Evolutionary conservation across 352 stramenopile species (phyloP).

Genomic region (Globisporangium okanoganense): DNA sequence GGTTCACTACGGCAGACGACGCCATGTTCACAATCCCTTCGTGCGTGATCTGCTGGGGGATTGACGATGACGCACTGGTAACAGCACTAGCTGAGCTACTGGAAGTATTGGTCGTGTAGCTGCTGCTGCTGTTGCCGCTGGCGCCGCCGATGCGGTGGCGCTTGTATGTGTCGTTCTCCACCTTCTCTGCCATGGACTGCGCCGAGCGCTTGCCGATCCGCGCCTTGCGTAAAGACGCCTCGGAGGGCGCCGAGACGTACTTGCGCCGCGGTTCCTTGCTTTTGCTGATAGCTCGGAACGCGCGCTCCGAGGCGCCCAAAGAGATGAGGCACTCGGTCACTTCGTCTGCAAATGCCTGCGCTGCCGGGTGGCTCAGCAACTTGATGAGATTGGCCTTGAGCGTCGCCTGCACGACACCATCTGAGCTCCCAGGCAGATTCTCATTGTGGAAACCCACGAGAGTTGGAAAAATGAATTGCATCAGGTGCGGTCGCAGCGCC

Average conservation of each 20-base stretch:
- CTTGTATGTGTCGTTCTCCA: constrained; percentile 57
- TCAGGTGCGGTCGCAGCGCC: constrained; percentile 55
- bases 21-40: constrained; percentile 78
- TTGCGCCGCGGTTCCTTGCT: constrained; percentile 71
- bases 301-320: constrained; percentile 62
- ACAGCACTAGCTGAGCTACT: background rate
- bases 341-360: constrained; percentile 58
- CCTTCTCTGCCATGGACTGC: constrained; percentile 53
- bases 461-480: constrained; percentile 43
- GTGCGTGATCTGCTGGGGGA: constrained; percentile 34
- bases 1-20: constrained; percentile 58
- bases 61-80: background rate
- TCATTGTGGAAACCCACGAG: constrained; percentile 36
- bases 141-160: constrained; percentile 40
- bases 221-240: constrained; percentile 57
- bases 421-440: constrained; percentile 19
- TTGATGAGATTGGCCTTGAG: constrained; percentile 72
- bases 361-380: constrained; percentile 54
- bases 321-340: constrained; percentile 73
- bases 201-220: constrained; percentile 65
- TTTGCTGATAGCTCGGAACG: constrained; percentile 76
- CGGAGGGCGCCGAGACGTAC: constrained; percentile 68
- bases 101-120: background rate
- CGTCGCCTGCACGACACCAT: constrained; percentile 50
- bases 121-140: constrained; percentile 16